Conservation (phyloP, 495 filamentous ascomycete species). For the Bathelium albidoporum region DNA sequence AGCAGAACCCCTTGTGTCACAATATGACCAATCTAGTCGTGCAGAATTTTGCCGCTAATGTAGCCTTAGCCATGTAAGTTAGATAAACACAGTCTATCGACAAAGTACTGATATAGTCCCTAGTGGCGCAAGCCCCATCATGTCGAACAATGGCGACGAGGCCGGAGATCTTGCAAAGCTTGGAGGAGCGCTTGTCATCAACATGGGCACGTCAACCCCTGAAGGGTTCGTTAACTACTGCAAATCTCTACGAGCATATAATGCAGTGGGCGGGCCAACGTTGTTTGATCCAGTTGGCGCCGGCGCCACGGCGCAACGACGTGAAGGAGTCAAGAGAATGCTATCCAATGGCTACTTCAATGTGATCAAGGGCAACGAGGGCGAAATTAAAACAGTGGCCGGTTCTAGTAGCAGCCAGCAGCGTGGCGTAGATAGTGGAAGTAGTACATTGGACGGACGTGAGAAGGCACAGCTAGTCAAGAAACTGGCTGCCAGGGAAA, state of each 20-base stretch:
- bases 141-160: slow-evolving; percentile 81
- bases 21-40: slow-evolving; percentile 96
- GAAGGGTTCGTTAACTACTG: slow-evolving; percentile 59
- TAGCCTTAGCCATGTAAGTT: slow-evolving; percentile 60
- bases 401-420: slow-evolving; percentile 42
- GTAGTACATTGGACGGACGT: slow-evolving; percentile 40
- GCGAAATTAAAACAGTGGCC: slow-evolving; percentile 69
- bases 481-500: slow-evolving; percentile 54
- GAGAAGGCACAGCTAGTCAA: slow-evolving; percentile 53
- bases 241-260: slow-evolving; percentile 65
- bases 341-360: slow-evolving; percentile 66
- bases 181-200: slow-evolving; percentile 66
- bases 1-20: slow-evolving; percentile 66
- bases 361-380: slow-evolving; percentile 91
- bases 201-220: slow-evolving; percentile 83
- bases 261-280: slow-evolving; percentile 58
- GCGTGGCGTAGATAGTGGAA: slow-evolving; percentile 76
- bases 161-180: slow-evolving; percentile 63
- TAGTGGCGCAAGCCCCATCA: slow-evolving; percentile 80
- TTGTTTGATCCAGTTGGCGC: slow-evolving; percentile 88
- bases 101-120: background rate
- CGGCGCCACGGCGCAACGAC: slow-evolving; percentile 68
- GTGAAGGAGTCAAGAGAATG: slow-evolving; percentile 59
- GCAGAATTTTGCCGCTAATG: slow-evolving; percentile 86
- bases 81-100: background rate